Base-by-base conservation (phyloP, 2,329 filamentous ascomycete species). In the Blastomyces silverae region DNA sequence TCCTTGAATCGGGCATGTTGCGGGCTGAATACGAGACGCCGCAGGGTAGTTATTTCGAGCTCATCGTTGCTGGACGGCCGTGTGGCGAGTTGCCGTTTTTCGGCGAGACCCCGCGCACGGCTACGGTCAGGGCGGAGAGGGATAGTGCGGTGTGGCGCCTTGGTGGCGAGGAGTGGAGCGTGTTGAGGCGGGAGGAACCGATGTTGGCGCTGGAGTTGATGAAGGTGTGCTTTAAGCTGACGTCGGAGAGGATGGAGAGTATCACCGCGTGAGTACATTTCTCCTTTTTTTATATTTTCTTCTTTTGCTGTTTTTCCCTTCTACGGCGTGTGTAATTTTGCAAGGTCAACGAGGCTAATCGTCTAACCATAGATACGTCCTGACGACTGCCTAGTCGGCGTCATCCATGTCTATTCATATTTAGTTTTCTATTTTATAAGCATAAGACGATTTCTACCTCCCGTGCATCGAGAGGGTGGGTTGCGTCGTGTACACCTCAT, bases 71-170 rank as follows among this genome's bases (percentile, higher is more conserved):
- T 0, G 94, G 94, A 20, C 94, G 94, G 1, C 97, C 94, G 0
- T 97, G 93, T 71, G 94, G 94, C 46, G 94, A 99, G 79, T 78
- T 99, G 63, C 94, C 94, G 0, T 99, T 99, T 79, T 99, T 99
- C 78, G 91, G 89, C 2, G 90, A 95, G 72, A 97, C 93, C 1
- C 82, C 85, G 62, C 85, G 94, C 22, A 97, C 92, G 3, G 92
- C 92, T 1, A 96, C 90, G 0, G 92, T 95, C 13, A 82, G 87
- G 55, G 91, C 91, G 1, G 92, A 97, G 74, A 84, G 87, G 63
- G 88, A 93, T 70, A 90, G 88, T 67, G 86, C 94, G 0, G 86
- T 89, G 6, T 99, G 94, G 94, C 78, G 89, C 67, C 84, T 99
- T 79, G 88, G 89, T 65, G 79, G 80, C 15, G 84, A 87, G 57